These are phyloP conservation scores for Plenodomus tracheiphilus DNA, from an alignment of 2,329 filamentous ascomycete species.

Conservation along the genomic window DNA sequence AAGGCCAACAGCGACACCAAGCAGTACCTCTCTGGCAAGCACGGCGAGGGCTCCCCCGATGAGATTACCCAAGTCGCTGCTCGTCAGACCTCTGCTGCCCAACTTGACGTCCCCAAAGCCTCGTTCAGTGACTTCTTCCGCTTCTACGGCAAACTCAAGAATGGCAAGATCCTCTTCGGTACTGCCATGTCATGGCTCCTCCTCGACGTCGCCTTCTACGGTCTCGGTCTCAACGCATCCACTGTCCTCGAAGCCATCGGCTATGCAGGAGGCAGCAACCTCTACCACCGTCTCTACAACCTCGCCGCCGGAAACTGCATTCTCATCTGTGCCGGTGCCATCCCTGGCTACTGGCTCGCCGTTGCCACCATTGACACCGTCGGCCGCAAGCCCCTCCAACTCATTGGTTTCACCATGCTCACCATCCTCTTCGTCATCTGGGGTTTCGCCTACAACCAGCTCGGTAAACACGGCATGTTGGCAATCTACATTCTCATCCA, in stretches of 20 bases:
- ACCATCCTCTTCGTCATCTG: constrained; percentile 42
- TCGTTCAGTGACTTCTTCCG: constrained; percentile 70
- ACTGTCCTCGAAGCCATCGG: constrained; percentile 73
- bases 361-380: constrained; percentile 65
- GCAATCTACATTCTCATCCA: constrained; percentile 52
- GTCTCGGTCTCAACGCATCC: constrained; percentile 73
- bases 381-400: constrained; percentile 54
- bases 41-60: constrained; percentile 65
- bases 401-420: constrained; percentile 37
- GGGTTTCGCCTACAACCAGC: constrained; percentile 42
- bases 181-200: constrained; percentile 75
- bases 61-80: constrained; percentile 66
- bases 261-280: constrained; percentile 62
- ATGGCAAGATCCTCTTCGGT: constrained; percentile 73
- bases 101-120: constrained; percentile 69
- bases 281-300: constrained; percentile 73
- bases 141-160: constrained; percentile 72
- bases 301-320: constrained; percentile 79
- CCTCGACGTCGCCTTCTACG: constrained; percentile 62
- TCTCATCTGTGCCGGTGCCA: constrained; percentile 74
- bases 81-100: constrained; percentile 56
- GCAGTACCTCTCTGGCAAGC: constrained; percentile 71
- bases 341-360: constrained; percentile 75
- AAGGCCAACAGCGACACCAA: constrained; percentile 69
- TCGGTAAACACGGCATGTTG: constrained; percentile 46